Base-by-base conservation (phyloP, 805 yeast genomes). In the Suhomyces sp. region DNA sequence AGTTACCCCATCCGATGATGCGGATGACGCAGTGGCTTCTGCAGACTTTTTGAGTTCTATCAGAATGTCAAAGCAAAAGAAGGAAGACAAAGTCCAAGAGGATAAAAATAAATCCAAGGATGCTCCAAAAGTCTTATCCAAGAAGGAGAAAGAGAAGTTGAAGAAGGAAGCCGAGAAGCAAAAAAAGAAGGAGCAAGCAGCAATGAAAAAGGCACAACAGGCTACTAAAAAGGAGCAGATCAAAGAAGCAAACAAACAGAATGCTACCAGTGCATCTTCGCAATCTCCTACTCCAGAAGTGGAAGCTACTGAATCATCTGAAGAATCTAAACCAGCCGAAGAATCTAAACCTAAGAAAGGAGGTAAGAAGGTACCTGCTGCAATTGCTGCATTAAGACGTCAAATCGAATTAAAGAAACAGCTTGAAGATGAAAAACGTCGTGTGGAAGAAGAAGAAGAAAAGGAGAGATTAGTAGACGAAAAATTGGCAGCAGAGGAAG, bases 61-160 rank as follows among this genome's bases (percentile, higher is more conserved):
- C 71, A 83, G 88, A 71, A 82, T 80, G 57, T 85, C 93, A 53
- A 89, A 89, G 73, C 81, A 82, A 69, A 89, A 88, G 80, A 85
- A 86, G 72, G 84, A 82, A 59, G 85, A 79, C 44, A 84, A 84
- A 69, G 84, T 79, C 54, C 85, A 83, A 50, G 83, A 82, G 60
- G 81, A 81, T 50, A 80, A 81, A 55, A 73, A 68, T 61, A 73
- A 75, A 54, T 67, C 69, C 48, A 69, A 75, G 46, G 82, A 78
- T 46, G 90, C 82, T 27, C 90, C 93, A 46, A 80, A 83, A 57
- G 78, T 91, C 65, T 90, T 92, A 71, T 83, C 93, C 52, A 94
- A 93, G 81, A 91, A 93, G 73, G 98, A 88, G 65, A 88, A 87
- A 73, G 96, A 93, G 75, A 92, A 86, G 76, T 96, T 94, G 71